phyloP scores from a whole-genome alignment of 768 basidiomycete species.

The Leccinum subtestaceum region DNA sequence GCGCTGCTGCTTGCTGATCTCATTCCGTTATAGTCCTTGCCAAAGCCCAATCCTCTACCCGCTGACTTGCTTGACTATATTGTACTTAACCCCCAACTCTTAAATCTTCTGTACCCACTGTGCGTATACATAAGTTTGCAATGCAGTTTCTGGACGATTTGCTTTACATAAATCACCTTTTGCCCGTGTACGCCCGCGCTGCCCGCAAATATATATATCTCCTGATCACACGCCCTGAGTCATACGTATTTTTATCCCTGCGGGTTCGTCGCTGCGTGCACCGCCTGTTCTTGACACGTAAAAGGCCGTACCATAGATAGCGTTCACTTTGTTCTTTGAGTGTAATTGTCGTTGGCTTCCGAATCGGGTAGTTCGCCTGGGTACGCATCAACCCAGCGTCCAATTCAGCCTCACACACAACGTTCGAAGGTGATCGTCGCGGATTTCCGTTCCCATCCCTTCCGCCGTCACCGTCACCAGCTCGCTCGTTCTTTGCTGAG shows the following conservation, averaged over 20 bases:
- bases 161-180: neutral
- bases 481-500: conserved; percentile 5
- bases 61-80: conserved; percentile 13
- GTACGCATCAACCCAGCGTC: conserved; percentile 13
- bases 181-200: conserved; percentile 4
- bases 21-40: conserved; percentile 9
- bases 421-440: conserved; percentile 26
- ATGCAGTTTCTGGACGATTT: neutral
- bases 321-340: neutral
- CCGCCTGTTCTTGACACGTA: neutral
- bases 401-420: conserved; percentile 17
- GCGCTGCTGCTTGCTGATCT: conserved; percentile 6
- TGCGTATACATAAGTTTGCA: conserved; percentile 12
- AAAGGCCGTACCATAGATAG: neutral
- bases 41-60: conserved; percentile 12
- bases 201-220: conserved; percentile 6
- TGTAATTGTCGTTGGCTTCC: conserved; percentile 22
- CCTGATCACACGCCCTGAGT: conserved; percentile 1
- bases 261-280: neutral
- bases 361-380: conserved; percentile 26
- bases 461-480: conserved; percentile 11
- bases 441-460: conserved; percentile 21
- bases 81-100: conserved; percentile 8
- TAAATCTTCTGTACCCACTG: conserved; percentile 8
- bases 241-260: neutral